Percentiles rank a stretch among this genome's conserved stretches.
Conservation (phyloP, 2,329 filamentous ascomycete species). For the Exophiala calicioides region DNA sequence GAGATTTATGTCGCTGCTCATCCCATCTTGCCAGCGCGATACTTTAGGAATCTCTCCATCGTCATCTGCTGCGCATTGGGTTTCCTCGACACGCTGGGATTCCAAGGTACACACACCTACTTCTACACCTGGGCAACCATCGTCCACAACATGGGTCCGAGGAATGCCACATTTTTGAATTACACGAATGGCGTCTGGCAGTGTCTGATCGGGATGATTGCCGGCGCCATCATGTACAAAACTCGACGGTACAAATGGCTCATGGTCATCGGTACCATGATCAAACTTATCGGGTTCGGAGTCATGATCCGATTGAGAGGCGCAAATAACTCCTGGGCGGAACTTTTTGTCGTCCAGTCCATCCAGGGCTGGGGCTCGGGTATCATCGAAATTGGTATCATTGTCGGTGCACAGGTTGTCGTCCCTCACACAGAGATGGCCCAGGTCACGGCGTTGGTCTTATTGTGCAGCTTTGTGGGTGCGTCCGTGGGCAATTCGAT, state of each 20-base stretch:
- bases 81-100: conserved; percentile 47
- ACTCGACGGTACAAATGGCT: conserved; percentile 52
- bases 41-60: conserved; percentile 49
- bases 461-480: conserved; percentile 46
- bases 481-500: conserved; percentile 41
- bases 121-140: conserved; percentile 52
- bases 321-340: conserved; percentile 44
- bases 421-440: conserved; percentile 51
- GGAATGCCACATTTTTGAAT: conserved; percentile 48
- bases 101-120: conserved; percentile 50
- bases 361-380: conserved; percentile 53
- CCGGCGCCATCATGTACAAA: conserved; percentile 46
- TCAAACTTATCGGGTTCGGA: conserved; percentile 53
- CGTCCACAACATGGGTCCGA: conserved; percentile 43
- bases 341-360: conserved; percentile 52
- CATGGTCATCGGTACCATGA: conserved; percentile 41
- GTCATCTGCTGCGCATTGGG: conserved; percentile 44
- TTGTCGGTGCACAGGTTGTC: conserved; percentile 49
- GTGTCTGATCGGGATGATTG: conserved; percentile 43
- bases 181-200: conserved; percentile 46
- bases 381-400: conserved; percentile 45
- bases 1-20: conserved; percentile 48
- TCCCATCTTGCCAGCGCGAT: conserved; percentile 50
- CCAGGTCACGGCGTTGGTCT: conserved; percentile 50
- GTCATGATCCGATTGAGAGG: conserved; percentile 54